Evolutionary conservation across 306 rosid species (phyloP), one percentile per base, ranked within the genome.

Genomic region (Cicer judaicum): DNA sequence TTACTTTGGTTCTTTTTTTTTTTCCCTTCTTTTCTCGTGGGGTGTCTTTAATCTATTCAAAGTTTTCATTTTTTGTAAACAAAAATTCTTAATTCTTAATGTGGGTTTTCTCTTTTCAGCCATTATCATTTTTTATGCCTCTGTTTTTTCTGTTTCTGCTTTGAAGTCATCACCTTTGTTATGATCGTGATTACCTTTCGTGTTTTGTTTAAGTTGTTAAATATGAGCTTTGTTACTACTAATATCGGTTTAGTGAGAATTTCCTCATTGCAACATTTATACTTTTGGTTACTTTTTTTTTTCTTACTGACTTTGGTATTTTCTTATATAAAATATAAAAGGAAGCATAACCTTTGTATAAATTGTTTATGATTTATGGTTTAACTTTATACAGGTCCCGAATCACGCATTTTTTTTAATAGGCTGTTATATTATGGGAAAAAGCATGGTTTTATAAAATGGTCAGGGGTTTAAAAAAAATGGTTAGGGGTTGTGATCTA

Each of bases 31-130:
- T 29, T 29, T 40, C 8, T 43, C 46, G 10, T 52, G 73, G 76
- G 73, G 13, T 3, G 38, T 64, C 55, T 14, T 61, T 11, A 50
- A 59, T 65, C 63, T 70, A 2, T 18, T 52, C 39, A 11, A 77
- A 77, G 69, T 13, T 73, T 60, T 53, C 2, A 73, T 77, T 40
- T 78, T 82, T 73, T 73, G 15, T 6, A 8, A 63, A 2, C 19
- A 24, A 2, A 24, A 24, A 24, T 24, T 24, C 34, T 24, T 24
- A 24, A 7, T 5, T 57, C 39, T 70, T 39, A 16, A 62, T 63
- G 39, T 44, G 79, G 75, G 76, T 59, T 53, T 49, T 60, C 46
- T 1, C 55, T 77, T 44, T 52, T 43, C 69, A 19, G 49, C n/a
- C n/a, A 34, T 60, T 68, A 70, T 75, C 73, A 19, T 38, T 29